Evolutionary conservation across 306 rosid species (phyloP).

Genomic region (Argentina anserina): DNA sequence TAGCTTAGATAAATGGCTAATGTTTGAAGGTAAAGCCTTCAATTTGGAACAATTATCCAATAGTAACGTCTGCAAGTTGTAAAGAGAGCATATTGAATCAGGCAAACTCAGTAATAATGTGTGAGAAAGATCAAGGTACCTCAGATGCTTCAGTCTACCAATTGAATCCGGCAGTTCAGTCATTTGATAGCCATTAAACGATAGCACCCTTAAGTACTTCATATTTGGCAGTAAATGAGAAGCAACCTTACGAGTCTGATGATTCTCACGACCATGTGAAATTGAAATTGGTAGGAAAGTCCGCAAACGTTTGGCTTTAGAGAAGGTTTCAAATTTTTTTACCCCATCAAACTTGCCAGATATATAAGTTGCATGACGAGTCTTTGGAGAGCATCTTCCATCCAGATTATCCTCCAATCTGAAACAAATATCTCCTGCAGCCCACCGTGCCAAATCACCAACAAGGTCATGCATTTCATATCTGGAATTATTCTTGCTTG

Average conservation of each 20-base stretch:
- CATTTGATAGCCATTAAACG: background rate
- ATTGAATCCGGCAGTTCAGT: conserved; percentile 2
- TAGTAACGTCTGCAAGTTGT: conserved; percentile 33
- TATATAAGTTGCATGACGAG: conserved; percentile 24
- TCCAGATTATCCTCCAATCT: background rate
- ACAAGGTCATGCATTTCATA: conserved; percentile 40
- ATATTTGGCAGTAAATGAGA: background rate
- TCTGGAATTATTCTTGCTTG: accelerated
- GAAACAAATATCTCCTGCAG: background rate
- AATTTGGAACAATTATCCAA: conserved; percentile 11
- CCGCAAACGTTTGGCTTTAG: background rate
- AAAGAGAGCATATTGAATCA: conserved; percentile 10
- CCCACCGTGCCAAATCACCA: conserved; percentile 26
- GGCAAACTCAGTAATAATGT: background rate
- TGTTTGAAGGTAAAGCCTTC: background rate
- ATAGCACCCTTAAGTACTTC: conserved; percentile 21
- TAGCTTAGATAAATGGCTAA: background rate
- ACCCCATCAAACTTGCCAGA: background rate
- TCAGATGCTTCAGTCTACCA: conserved; percentile 12
- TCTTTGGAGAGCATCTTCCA: background rate
- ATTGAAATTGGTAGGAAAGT: background rate
- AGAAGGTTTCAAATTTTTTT: background rate
- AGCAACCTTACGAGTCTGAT: background rate
- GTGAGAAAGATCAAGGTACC: conserved; percentile 13
- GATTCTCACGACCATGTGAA: background rate